Conservation (phyloP, 495 filamentous ascomycete genomes). For the Aspergillus sclerotioniger region DNA sequence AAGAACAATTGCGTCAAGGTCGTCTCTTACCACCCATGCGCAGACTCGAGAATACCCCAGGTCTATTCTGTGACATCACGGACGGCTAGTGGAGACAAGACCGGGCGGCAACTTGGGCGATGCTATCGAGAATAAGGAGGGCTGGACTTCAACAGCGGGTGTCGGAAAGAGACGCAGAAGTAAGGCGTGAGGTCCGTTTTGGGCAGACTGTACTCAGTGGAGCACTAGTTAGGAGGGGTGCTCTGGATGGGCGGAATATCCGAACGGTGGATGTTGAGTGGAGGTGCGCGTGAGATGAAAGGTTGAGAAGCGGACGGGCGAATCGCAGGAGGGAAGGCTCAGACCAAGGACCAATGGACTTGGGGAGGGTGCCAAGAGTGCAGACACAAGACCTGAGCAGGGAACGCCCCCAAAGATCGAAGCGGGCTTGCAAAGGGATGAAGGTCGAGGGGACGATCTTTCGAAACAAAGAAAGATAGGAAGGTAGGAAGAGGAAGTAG, state of each 20-base stretch:
- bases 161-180: slow-evolving; percentile 33
- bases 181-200: slow-evolving; percentile 51
- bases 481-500: slow-evolving; percentile 11
- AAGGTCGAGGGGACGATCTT: slow-evolving; percentile 3
- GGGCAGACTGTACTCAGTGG: slow-evolving; percentile 38
- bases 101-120: slow-evolving; percentile 20
- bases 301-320: slow-evolving; percentile 28
- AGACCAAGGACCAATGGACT: slow-evolving; percentile 28
- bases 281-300: slow-evolving; percentile 33
- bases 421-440: slow-evolving; percentile 3
- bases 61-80: slow-evolving; percentile 72
- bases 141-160: slow-evolving; percentile 47
- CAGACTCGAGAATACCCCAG: slow-evolving; percentile 71
- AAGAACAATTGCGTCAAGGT: slow-evolving; percentile 14
- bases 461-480: slow-evolving; percentile 9
- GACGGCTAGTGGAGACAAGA: slow-evolving; percentile 22
- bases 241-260: slow-evolving; percentile 29
- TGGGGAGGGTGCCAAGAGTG: slow-evolving; percentile 27
- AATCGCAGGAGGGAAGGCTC: slow-evolving; percentile 27
- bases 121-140: slow-evolving; percentile 43
- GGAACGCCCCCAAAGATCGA: slow-evolving; percentile 14
- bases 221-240: slow-evolving; percentile 29
- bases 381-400: slow-evolving; percentile 19
- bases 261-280: slow-evolving; percentile 31
- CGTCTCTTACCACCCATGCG: slow-evolving; percentile 75